phyloP scores from a whole-genome alignment of 257 asterid species.

The Prunella vulgaris region DNA sequence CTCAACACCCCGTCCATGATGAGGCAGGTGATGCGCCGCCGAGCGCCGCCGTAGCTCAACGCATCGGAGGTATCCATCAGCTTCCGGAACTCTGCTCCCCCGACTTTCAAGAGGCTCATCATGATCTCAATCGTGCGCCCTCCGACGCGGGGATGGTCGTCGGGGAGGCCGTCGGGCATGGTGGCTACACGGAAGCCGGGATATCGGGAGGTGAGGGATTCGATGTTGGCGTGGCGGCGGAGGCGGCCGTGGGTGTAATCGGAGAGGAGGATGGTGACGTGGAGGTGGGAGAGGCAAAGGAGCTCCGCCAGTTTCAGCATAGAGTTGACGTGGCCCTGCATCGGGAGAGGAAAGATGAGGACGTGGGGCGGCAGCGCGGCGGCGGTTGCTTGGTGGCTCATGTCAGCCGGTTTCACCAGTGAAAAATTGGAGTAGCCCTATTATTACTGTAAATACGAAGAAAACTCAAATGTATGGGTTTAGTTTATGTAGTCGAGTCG shows the following conservation, averaged over 20 bases:
- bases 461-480: neutral
- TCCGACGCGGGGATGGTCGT: slow-evolving; percentile 53
- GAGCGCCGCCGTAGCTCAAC: slow-evolving; percentile 15
- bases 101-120: slow-evolving; percentile 36
- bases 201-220: slow-evolving; percentile 31
- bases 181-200: slow-evolving; percentile 44
- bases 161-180: slow-evolving; percentile 50
- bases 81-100: slow-evolving; percentile 30
- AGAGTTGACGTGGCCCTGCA: slow-evolving; percentile 66
- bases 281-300: slow-evolving; percentile 42
- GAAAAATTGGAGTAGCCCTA: too few species aligned
- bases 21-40: slow-evolving; percentile 40
- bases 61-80: slow-evolving; percentile 39
- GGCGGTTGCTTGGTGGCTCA: slow-evolving; percentile 13
- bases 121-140: slow-evolving; percentile 34
- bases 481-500: too few species aligned
- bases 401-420: too few species aligned
- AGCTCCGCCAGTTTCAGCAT: slow-evolving; percentile 69
- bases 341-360: slow-evolving; percentile 60
- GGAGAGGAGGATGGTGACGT: slow-evolving; percentile 56
- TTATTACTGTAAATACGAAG: neutral
- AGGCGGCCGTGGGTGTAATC: slow-evolving; percentile 45
- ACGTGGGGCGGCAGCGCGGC: slow-evolving; percentile 46
- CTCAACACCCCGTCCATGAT: slow-evolving; percentile 59
- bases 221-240: slow-evolving; percentile 37